Evolutionary conservation across 306 rosid genomes (phyloP).

Genomic region (Phaseolus lunatus): DNA sequence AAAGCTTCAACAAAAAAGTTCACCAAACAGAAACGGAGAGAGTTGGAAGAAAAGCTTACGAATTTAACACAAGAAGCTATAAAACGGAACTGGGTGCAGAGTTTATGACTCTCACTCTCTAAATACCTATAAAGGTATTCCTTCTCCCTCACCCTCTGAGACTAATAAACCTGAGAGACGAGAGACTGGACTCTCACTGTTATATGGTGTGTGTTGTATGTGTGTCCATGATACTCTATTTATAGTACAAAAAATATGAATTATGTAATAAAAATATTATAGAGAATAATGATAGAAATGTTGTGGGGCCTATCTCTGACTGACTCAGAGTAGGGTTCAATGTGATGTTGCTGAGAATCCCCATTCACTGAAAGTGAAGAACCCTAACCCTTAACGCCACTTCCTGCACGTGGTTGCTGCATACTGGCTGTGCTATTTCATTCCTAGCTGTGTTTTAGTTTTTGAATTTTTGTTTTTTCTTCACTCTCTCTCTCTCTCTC

Average conservation of each 20-base stretch:
- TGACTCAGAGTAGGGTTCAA: not conserved
- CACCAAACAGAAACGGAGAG: not conserved
- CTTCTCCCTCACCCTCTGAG: not conserved
- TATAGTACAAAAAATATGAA: slow-evolving; percentile 10
- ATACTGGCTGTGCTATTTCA: not conserved
- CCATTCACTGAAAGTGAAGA: slow-evolving; percentile 40
- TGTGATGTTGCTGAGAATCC: not conserved
- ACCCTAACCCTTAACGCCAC: slow-evolving; percentile 50
- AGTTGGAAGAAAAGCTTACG: slow-evolving; percentile 52
- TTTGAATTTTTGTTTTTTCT: not conserved
- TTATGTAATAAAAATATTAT: not conserved
- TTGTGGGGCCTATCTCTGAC: slow-evolving; percentile 44
- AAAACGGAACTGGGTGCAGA: slow-evolving; percentile 13
- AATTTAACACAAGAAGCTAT: slow-evolving; percentile 40
- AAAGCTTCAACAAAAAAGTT: slow-evolving; percentile 1
- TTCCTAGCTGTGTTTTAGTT: not conserved
- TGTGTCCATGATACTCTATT: slow-evolving; percentile 4
- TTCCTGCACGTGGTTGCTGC: slow-evolving; percentile 53
- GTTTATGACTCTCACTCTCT: slow-evolving; percentile 8
- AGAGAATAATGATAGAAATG: not conserved
- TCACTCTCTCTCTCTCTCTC: not conserved
- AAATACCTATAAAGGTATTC: not conserved
- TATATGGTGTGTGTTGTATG: slow-evolving; percentile 35
- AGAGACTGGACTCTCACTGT: slow-evolving; percentile 22
- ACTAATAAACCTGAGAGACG: not conserved